Conservation (phyloP, 805 yeast genomes). For the Yarrowia sp. region DNA sequence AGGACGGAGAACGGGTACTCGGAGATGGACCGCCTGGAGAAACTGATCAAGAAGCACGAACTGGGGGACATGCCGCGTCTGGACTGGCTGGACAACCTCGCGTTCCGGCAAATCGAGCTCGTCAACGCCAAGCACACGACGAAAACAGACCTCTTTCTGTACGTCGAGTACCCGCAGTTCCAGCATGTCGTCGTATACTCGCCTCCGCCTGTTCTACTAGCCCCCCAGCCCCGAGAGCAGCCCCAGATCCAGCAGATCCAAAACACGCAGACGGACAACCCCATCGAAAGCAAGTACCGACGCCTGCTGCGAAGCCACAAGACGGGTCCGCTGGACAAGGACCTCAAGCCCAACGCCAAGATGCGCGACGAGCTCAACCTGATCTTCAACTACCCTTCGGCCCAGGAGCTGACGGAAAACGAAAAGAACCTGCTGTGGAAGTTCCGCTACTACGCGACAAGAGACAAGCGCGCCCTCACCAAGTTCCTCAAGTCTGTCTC, state of each 20-base stretch:
- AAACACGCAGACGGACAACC: conserved; percentile 50
- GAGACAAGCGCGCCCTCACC: conserved; percentile 64
- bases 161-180: conserved; percentile 60
- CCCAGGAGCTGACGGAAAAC: conserved; percentile 71
- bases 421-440: conserved; percentile 90
- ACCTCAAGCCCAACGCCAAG: conserved; percentile 83
- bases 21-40: conserved; percentile 52
- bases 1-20: conserved; percentile 20
- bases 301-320: conserved; percentile 80
- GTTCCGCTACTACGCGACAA: conserved; percentile 76
- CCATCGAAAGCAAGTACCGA: conserved; percentile 84
- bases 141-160: conserved; percentile 41
- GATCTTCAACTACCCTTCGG: conserved; percentile 77
- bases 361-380: conserved; percentile 68
- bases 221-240: conserved; percentile 33
- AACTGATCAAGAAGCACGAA: conserved; percentile 58
- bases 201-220: neutral
- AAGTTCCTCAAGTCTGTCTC: conserved; percentile 84
- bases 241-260: conserved; percentile 42
- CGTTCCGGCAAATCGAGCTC: conserved; percentile 54
- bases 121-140: conserved; percentile 30
- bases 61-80: conserved; percentile 59
- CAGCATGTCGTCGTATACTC: conserved; percentile 39
- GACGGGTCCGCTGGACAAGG: conserved; percentile 72
- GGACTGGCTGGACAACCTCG: conserved; percentile 73